Percentiles rank a stretch among this genome's conserved stretches.
Evolutionary conservation across 2,329 filamentous ascomycete genomes (phyloP).

Genomic region (Phaeosphaeriaceae sp.): DNA sequence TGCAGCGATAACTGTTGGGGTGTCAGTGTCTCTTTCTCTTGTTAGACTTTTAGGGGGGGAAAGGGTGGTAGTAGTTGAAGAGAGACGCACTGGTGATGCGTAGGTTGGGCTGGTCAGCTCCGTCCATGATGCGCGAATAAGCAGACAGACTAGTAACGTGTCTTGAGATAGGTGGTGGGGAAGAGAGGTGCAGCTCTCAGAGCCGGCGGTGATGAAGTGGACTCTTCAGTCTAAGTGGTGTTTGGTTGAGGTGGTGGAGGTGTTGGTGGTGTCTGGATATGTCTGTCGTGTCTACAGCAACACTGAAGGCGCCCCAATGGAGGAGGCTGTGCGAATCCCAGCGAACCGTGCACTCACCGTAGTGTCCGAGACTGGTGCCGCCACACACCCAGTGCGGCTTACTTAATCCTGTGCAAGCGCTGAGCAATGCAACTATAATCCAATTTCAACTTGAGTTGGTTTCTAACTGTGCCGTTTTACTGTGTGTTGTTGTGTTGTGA

Average conservation of each 20-base stretch:
- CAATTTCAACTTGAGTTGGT: background rate
- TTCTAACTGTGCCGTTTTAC: too few relatives aligned
- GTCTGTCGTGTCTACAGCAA: background rate
- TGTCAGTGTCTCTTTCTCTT: slow-evolving; percentile 32
- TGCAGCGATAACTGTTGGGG: slow-evolving; percentile 85
- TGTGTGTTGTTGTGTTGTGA: too few relatives aligned
- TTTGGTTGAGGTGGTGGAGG: slow-evolving; percentile 1
- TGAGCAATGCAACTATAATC: slow-evolving; percentile 1
- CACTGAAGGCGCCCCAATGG: slow-evolving; percentile 27
- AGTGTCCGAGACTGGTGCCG: too few relatives aligned
- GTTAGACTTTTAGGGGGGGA: slow-evolving; percentile 2
- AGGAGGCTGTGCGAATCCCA: slow-evolving; percentile 40
- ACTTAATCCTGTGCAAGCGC: slow-evolving; percentile 28
- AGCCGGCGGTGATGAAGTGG: slow-evolving; percentile 29
- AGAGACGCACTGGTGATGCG: slow-evolving; percentile 82
- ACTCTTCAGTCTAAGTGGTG: slow-evolving; percentile 4
- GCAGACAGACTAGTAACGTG: slow-evolving; percentile 2
- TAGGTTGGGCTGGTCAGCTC: slow-evolving; percentile 73
- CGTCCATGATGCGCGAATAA: slow-evolving; percentile 49
- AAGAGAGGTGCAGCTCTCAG: slow-evolving; percentile 36
- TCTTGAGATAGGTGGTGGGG: background rate
- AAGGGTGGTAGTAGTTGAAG: background rate
- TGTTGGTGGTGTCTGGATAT: slow-evolving; percentile 14
- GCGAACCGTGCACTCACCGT: slow-evolving; percentile 23
- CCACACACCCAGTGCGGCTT: slow-evolving; percentile 12